These are phyloP conservation scores for Pyrenochaeta sp. DNA, from an alignment of 2,329 filamentous ascomycete species.

Conservation along the genomic window DNA sequence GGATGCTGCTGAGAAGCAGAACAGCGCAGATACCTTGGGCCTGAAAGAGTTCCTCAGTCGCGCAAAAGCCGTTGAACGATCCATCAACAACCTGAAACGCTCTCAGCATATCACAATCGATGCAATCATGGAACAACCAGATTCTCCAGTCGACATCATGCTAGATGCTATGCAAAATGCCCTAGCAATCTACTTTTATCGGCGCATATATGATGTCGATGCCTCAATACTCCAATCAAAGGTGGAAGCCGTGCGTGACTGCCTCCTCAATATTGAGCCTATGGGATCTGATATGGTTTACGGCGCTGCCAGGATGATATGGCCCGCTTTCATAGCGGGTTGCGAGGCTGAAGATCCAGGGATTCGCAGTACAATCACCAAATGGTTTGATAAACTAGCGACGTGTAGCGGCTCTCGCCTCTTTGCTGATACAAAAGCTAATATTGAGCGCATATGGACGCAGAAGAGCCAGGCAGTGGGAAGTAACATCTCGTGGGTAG, in stretches of 20 bases:
- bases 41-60: conserved; percentile 43
- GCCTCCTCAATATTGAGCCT: conserved; percentile 47
- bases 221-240: conserved; percentile 52
- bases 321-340: conserved; percentile 56
- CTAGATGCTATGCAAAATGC: conserved; percentile 54
- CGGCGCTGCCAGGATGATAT: conserved; percentile 51
- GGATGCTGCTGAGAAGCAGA: conserved; percentile 34
- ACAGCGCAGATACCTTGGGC: conserved; percentile 8
- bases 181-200: conserved; percentile 58
- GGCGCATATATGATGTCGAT: conserved; percentile 54
- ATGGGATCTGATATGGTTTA: conserved; percentile 43
- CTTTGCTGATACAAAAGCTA: conserved; percentile 37
- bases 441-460: conserved; percentile 42
- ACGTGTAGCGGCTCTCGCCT: conserved; percentile 43
- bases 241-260: conserved; percentile 50
- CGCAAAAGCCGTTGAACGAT: conserved; percentile 46
- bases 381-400: conserved; percentile 44
- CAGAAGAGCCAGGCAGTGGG: conserved; percentile 18
- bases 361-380: conserved; percentile 46
- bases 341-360: conserved; percentile 52
- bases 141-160: conserved; percentile 36
- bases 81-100: conserved; percentile 32
- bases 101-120: background rate
- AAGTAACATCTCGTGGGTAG: conserved; percentile 7
- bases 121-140: background rate